Conservation (phyloP, 2,329 filamentous ascomycete species). For the Xylaria sp. region DNA sequence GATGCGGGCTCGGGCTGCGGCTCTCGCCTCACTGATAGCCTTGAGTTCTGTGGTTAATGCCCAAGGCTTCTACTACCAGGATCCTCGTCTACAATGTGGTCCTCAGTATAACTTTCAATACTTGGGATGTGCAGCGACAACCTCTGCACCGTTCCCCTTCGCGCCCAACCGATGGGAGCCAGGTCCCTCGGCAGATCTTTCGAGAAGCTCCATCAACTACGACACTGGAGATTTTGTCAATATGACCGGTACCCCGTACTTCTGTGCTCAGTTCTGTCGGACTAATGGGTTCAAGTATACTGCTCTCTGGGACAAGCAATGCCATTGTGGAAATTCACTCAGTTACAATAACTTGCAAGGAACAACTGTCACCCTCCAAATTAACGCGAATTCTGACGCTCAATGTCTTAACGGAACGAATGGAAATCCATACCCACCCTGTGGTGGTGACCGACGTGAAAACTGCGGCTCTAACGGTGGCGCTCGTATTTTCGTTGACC, state of each 20-base stretch:
- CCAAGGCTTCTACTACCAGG: conserved; percentile 38
- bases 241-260: conserved; percentile 43
- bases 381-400: conserved; percentile 25
- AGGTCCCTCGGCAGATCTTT: conserved; percentile 21
- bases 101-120: conserved; percentile 31
- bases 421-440: conserved; percentile 29
- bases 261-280: conserved; percentile 44
- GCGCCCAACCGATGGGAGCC: conserved; percentile 30
- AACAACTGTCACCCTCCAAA: not conserved
- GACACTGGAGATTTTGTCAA: conserved; percentile 41
- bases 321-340: conserved; percentile 44
- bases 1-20: conserved; percentile 34
- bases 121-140: conserved; percentile 36
- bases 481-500: conserved; percentile 45
- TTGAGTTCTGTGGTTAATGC: conserved; percentile 36
- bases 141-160: conserved; percentile 37
- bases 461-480: conserved; percentile 43
- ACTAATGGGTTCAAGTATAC: conserved; percentile 46
- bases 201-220: conserved; percentile 40
- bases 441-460: conserved; percentile 44
- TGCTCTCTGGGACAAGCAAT: conserved; percentile 39
- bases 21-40: conserved; percentile 39
- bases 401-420: not conserved
- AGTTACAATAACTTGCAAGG: conserved; percentile 19
- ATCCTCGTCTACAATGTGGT: conserved; percentile 22